These are phyloP conservation scores for Forsythia viridissima DNA, from an alignment of 257 asterid genomes.

Conservation along the genomic window DNA sequence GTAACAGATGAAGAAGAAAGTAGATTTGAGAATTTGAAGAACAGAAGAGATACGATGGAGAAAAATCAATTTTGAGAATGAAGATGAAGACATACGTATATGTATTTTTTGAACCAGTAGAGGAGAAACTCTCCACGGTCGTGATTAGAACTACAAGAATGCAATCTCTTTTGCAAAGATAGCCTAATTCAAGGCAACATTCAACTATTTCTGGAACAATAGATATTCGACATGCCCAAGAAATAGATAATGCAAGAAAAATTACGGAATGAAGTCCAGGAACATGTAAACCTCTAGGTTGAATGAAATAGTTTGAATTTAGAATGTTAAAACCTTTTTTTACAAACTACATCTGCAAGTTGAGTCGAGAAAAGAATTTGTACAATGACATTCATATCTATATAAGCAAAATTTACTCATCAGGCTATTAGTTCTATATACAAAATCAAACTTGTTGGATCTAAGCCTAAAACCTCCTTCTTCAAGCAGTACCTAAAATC, in stretches of 20 bases:
- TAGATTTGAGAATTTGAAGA: too few relatives aligned
- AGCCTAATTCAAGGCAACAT: background rate
- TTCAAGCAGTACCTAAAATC: background rate
- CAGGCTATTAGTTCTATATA: constrained; percentile 29
- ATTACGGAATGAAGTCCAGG: background rate
- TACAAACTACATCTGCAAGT: background rate
- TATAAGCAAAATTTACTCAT: constrained; percentile 20
- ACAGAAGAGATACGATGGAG: too few relatives aligned
- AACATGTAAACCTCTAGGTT: background rate
- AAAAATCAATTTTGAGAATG: too few relatives aligned
- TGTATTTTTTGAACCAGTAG: too few relatives aligned
- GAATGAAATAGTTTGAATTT: background rate
- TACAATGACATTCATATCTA: constrained; percentile 19
- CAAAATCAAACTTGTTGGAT: constrained; percentile 30
- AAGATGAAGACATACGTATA: too few relatives aligned
- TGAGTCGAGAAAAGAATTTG: constrained; percentile 17
- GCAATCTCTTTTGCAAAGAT: background rate
- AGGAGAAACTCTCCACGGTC: too few relatives aligned
- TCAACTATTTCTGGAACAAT: background rate
- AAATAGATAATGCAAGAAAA: background rate
- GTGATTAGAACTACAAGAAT: too few relatives aligned
- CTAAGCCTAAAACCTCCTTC: constrained; percentile 21
- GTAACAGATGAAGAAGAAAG: too few relatives aligned
- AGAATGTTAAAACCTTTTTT: too few relatives aligned
- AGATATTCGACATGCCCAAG: background rate